Percentiles rank a stretch among this genome's conserved stretches.
These are phyloP conservation scores for Pelargonium fulgidum DNA, from an alignment of 441 rosid species.

Conservation along the genomic window DNA sequence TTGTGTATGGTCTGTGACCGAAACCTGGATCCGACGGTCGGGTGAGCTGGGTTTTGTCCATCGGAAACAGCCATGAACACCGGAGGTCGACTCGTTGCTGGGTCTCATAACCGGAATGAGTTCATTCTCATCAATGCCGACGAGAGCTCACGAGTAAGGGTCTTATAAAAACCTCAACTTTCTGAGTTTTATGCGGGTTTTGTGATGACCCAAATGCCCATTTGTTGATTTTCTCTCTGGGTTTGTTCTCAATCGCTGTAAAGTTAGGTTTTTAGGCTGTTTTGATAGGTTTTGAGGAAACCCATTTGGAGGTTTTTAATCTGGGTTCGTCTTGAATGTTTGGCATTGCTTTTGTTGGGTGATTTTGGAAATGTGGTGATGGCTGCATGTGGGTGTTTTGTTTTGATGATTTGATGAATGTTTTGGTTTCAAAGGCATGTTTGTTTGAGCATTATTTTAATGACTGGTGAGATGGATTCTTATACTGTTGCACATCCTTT, in stretches of 20 bases:
- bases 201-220: too few species aligned
- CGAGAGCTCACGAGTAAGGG: too few species aligned
- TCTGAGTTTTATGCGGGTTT: too few species aligned
- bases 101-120: constrained; percentile 95
- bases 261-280: too few species aligned
- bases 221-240: too few species aligned
- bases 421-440: not conserved
- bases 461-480: constrained; percentile 3
- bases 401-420: not conserved
- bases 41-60: too few species aligned
- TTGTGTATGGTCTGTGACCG: too few species aligned
- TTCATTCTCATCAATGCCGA: constrained; percentile 61
- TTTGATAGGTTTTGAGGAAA: not conserved
- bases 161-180: too few species aligned
- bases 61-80: constrained; percentile 42
- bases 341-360: not conserved
- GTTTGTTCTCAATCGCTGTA: too few species aligned
- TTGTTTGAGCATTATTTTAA: not conserved
- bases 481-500: not conserved
- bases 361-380: not conserved
- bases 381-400: constrained; percentile 2
- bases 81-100: constrained; percentile 82
- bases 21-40: too few species aligned
- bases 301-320: not conserved
- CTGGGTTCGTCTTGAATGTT: not conserved